These are phyloP conservation scores for Chenopodium berlandieri DNA, from an alignment of 148 eudicot species.

Conservation along the genomic window DNA sequence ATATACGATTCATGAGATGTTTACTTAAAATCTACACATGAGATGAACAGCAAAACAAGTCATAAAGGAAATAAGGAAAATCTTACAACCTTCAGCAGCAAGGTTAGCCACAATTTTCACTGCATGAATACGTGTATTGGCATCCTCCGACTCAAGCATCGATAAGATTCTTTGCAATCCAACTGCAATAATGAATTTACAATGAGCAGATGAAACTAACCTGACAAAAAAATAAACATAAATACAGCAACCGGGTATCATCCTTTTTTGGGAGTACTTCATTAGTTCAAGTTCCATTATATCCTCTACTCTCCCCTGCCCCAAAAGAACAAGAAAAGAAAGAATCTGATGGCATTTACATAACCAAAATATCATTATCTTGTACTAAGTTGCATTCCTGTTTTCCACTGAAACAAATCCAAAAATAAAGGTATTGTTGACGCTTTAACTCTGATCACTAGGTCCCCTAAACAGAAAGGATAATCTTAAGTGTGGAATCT, in stretches of 20 bases:
- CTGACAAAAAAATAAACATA: neutral
- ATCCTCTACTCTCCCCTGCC: neutral
- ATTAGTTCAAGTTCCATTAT: neutral
- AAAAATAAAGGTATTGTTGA: neutral
- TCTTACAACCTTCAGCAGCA: conserved; percentile 87
- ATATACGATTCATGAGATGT: neutral
- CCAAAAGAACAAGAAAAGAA: neutral
- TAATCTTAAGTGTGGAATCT: too few species aligned
- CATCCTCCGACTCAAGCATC: conserved; percentile 90
- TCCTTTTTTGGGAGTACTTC: neutral
- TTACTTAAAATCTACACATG: neutral
- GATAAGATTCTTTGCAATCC: conserved; percentile 89
- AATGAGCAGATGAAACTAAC: neutral
- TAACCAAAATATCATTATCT: neutral
- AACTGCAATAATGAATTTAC: conserved; percentile 43
- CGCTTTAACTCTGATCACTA: neutral
- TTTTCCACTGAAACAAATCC: too few species aligned
- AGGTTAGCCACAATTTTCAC: conserved; percentile 97
- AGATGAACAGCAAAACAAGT: neutral
- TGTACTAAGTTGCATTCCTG: neutral
- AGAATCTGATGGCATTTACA: neutral
- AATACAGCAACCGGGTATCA: neutral
- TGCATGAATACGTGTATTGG: conserved; percentile 86
- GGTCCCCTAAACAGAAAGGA: neutral
- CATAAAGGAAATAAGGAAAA: neutral